These are phyloP conservation scores for Aspergillus spinulosporus DNA, from an alignment of 2,329 filamentous ascomycete genomes.

Conservation along the genomic window DNA sequence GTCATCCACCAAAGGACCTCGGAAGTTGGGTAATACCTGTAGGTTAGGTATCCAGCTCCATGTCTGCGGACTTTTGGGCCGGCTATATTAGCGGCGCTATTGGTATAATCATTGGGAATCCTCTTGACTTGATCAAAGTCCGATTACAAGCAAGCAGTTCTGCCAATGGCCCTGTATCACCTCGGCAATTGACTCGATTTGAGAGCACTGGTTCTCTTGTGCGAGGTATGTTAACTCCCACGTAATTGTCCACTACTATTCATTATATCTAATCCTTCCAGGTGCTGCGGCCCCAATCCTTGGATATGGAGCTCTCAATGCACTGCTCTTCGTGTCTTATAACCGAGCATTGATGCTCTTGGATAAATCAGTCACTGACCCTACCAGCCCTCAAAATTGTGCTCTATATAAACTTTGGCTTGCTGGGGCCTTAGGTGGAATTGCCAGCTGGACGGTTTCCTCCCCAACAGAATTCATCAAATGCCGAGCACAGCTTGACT, in stretches of 20 bases:
- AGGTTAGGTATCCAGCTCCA: slow-evolving; percentile 36
- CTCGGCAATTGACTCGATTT: slow-evolving; percentile 32
- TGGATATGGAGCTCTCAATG: slow-evolving; percentile 88
- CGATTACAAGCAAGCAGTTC: slow-evolving; percentile 68
- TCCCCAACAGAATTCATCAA: slow-evolving; percentile 90
- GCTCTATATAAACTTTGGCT: slow-evolving; percentile 70
- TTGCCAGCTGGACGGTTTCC: slow-evolving; percentile 82
- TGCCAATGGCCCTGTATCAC: slow-evolving; percentile 26
- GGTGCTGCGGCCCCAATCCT: slow-evolving; percentile 83
- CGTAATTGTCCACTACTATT: slow-evolving; percentile 5
- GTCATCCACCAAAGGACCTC: not conserved
- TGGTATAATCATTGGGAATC: slow-evolving; percentile 86
- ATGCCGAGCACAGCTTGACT: slow-evolving; percentile 75
- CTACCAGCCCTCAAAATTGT: slow-evolving; percentile 44
- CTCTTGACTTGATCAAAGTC: slow-evolving; percentile 77
- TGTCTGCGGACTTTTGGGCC: slow-evolving; percentile 92
- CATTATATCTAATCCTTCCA: slow-evolving; percentile 24
- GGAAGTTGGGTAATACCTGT: not conserved
- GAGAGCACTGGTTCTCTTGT: slow-evolving; percentile 40
- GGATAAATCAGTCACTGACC: slow-evolving; percentile 42
- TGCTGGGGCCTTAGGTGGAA: slow-evolving; percentile 76
- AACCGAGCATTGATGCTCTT: slow-evolving; percentile 75
- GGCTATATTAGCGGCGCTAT: slow-evolving; percentile 84
- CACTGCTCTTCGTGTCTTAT: slow-evolving; percentile 85
- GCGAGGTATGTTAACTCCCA: slow-evolving; percentile 33